Percentiles rank a stretch among this genome's conserved stretches.
Evolutionary conservation across 2,329 filamentous ascomycete genomes (phyloP).

Genomic region (Ceratocystis albifundus): DNA sequence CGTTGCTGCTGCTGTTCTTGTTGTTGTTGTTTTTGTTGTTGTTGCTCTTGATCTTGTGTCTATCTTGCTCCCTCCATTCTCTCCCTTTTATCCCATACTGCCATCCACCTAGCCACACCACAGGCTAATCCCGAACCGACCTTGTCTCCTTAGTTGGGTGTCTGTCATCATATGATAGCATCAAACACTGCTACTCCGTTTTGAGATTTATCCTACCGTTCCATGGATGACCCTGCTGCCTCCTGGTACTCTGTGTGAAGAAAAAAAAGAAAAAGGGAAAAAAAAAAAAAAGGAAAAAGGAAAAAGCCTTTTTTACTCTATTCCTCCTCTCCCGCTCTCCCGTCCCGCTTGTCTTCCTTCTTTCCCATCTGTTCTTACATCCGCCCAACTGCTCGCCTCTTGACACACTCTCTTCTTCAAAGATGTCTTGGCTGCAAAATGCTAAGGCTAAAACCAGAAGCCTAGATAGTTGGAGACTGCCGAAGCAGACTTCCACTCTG

Average conservation of each 20-base stretch:
- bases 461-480: constrained; percentile 18
- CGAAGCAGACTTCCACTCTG: constrained; percentile 21
- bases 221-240: constrained; percentile 11
- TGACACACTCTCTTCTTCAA: not conserved
- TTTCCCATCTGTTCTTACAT: not conserved
- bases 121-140: not conserved
- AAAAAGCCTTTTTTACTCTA: not conserved
- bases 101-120: not conserved
- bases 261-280: no score
- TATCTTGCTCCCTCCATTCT: not conserved
- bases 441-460: constrained; percentile 20
- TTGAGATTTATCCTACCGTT: not conserved
- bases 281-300: no score
- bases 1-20: no score
- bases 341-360: not conserved
- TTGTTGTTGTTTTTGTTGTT: no score
- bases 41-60: no score
- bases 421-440: constrained; percentile 20
- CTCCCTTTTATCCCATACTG: not conserved
- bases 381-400: not conserved
- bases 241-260: not conserved
- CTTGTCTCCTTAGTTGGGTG: not conserved
- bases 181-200: not conserved
- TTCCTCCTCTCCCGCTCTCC: not conserved
- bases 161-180: not conserved